Evolutionary conservation across 176 grass and related monocot species (phyloP), one percentile per base, ranked within the genome.

Genomic region (Typha latifolia): DNA sequence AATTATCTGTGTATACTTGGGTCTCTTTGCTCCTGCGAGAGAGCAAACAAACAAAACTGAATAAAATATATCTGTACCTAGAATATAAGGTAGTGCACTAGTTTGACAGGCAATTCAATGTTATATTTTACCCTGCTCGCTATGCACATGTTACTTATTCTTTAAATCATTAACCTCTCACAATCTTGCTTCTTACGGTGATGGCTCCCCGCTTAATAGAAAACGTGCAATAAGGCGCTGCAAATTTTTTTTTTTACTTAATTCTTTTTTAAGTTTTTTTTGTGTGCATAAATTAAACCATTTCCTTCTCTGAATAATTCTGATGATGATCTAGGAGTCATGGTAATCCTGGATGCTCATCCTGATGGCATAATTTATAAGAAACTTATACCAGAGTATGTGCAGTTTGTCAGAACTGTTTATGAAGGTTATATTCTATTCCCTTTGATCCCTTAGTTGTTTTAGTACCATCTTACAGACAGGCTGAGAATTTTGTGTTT

Each of bases 301-400:
- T 29, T 81, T 14, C 48, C 53, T 59, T 59, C 53, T 59, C 53
- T 59, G 27, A 29, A 29, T 29, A 29, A 29, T 29, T 29, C 27
- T 29, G 20, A 55, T 16, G 16, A 84, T 79, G 63, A 47, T 22
- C 59, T 71, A 97, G 85, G 88, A 72, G 78, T 80, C 18, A 57
- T 97, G 74, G 85, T 92, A 10, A 72, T 97, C 80, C 66, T 97
- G 73, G 85, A 92, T 84, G 85, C 93, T 62, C 67, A 82, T 63
- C 83, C 93, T 48, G 78, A 85, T 70, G 88, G 85, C 51, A 89
- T 97, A 62, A 84, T 97, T 48, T 90, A 89, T 67, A 80, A 92
- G 63, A 79, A 88, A n/a, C 82, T 97, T 51, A 82, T 89, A 62
- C 83, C 27, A 48, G 83, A 92, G 49, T 97, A 89, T 82, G 78